Conservation (phyloP, 257 asterid species). For the Avicennia marina region DNA sequence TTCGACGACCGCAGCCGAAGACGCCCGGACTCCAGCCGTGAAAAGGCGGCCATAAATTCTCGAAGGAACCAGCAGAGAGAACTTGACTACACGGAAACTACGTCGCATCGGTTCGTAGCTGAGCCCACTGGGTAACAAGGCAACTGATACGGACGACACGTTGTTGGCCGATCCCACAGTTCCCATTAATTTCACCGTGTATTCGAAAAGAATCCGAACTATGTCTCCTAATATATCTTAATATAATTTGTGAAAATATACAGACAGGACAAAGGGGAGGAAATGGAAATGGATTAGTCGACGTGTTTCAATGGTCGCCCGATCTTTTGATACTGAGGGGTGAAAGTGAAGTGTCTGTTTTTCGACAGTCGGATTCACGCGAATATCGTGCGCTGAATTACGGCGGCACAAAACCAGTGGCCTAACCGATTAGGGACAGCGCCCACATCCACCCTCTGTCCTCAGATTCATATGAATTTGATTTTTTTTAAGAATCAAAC, state of each 20-base stretch:
- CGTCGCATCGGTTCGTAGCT: slow-evolving; percentile 26
- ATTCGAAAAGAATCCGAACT: not conserved
- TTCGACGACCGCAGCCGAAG: slow-evolving; percentile 35
- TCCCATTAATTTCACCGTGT: slow-evolving; percentile 20
- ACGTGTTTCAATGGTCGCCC: slow-evolving; percentile 21
- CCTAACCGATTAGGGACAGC: not conserved
- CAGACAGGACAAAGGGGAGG: not conserved
- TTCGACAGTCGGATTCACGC: slow-evolving; percentile 16
- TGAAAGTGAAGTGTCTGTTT: not conserved
- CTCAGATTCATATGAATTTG: too few relatives aligned
- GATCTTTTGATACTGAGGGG: slow-evolving; percentile 4
- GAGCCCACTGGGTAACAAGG: slow-evolving; percentile 32
- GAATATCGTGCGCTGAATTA: slow-evolving; percentile 11
- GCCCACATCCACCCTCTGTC: not conserved
- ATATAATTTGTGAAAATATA: not conserved
- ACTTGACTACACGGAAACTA: slow-evolving; percentile 14
- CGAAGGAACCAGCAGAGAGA: slow-evolving; percentile 26
- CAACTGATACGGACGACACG: slow-evolving; percentile 22
- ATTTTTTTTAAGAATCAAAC: not conserved
- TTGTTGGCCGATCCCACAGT: slow-evolving; percentile 15
- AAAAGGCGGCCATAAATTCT: slow-evolving; percentile 26
- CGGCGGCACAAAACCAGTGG: slow-evolving; percentile 27
- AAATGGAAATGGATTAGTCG: not conserved
- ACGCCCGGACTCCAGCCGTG: slow-evolving; percentile 28
- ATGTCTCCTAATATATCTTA: too few relatives aligned